Percentiles rank a stretch among this genome's conserved stretches.
Evolutionary conservation across 139 green algal species (phyloP).

Genomic region (Chlorella vulgaris): DNA sequence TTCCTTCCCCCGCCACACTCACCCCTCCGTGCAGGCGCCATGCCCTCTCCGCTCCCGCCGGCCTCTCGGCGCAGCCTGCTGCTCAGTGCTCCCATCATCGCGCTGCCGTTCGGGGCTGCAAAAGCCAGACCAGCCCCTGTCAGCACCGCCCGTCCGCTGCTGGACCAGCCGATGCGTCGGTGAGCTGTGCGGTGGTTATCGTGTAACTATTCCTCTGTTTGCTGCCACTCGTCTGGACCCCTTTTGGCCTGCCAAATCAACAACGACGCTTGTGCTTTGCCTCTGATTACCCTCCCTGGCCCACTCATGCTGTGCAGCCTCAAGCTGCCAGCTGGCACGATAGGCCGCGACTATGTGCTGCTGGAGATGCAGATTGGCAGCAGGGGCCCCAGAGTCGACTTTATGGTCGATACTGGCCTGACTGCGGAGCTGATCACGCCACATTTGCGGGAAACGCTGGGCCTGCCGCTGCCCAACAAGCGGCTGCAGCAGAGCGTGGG

Average conservation of each 20-base stretch:
- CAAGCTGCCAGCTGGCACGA: conserved; percentile 7
- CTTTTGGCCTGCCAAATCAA: not conserved
- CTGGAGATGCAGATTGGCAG: conserved; percentile 23
- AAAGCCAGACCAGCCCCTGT: not conserved
- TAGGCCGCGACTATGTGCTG: conserved; percentile 38
- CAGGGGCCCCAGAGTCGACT: conserved; percentile 23
- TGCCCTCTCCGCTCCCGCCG: not conserved
- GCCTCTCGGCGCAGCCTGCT: conserved; percentile 2
- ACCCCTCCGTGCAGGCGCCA: not conserved
- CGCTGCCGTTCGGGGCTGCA: not conserved
- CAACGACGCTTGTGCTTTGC: no score
- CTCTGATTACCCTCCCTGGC: not conserved
- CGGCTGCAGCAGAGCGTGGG: conserved; percentile 1
- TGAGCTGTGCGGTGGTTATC: not conserved
- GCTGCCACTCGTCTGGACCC: not conserved
- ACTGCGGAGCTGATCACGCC: conserved; percentile 35
- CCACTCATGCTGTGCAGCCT: no score
- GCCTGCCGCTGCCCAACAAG: not conserved
- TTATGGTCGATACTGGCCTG: conserved; percentile 26
- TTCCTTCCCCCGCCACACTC: no score
- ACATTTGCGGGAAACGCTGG: conserved; percentile 22
- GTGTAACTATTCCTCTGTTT: not conserved
- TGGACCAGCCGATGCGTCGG: conserved; percentile 30
- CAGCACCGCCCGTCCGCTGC: not conserved
- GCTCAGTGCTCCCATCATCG: not conserved